Evolutionary conservation across 768 basidiomycete genomes (phyloP).

Genomic region (Lentinula lateritia): DNA sequence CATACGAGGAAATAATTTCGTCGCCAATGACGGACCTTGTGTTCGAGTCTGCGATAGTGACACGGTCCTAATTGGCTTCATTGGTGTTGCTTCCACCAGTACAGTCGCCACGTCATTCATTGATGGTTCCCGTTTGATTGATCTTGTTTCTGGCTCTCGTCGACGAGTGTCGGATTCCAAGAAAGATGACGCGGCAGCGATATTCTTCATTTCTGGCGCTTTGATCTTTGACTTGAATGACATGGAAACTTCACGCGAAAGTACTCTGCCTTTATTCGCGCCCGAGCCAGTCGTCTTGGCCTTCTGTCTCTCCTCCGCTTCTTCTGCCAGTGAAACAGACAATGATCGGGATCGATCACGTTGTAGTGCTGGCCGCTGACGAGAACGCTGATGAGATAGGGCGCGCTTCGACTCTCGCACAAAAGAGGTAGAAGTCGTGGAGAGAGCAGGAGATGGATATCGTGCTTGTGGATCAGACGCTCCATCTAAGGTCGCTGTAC

Average conservation of each 20-base stretch:
- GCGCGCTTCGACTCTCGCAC: neutral
- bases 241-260: constrained; percentile 78
- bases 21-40: constrained; percentile 1
- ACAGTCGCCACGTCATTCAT: constrained; percentile 24
- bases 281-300: constrained; percentile 25
- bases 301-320: constrained; percentile 37
- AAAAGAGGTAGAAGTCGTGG: constrained; percentile 1
- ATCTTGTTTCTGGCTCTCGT: constrained; percentile 10
- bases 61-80: constrained; percentile 26
- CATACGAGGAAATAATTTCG: constrained; percentile 2
- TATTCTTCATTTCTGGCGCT: constrained; percentile 2
- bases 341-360: constrained; percentile 55
- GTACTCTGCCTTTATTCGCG: constrained; percentile 39
- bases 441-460: constrained; percentile 9
- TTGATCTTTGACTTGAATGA: constrained; percentile 23
- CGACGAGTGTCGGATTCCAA: constrained; percentile 13
- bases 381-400: neutral
- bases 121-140: neutral
- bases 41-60: constrained; percentile 7
- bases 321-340: constrained; percentile 66
- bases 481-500: neutral
- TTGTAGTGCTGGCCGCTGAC: constrained; percentile 12
- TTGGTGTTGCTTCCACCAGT: constrained; percentile 54
- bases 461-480: neutral
- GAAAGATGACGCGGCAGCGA: constrained; percentile 2